Percentiles rank a stretch among this genome's conserved stretches.
Conservation (phyloP, 2,329 filamentous ascomycete species). For the Hypoxylon sp. region DNA sequence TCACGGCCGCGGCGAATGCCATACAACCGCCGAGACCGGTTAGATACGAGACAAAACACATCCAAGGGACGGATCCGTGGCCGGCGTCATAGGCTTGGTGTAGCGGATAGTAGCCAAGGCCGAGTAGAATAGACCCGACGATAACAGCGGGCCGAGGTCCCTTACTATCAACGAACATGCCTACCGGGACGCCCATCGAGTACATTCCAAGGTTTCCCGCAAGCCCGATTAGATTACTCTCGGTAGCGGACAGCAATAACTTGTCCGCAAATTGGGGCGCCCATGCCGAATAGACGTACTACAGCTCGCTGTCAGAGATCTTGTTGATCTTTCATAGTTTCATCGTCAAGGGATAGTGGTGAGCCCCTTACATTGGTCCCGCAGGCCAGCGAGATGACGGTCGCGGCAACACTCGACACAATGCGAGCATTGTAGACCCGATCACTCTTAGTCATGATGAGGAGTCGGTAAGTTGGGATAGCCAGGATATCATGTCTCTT, state of each 20-base stretch:
- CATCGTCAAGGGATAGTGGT: constrained; percentile 8
- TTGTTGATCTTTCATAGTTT: constrained; percentile 5
- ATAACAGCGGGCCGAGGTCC: constrained; percentile 85
- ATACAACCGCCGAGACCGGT: constrained; percentile 91
- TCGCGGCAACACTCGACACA: constrained; percentile 87
- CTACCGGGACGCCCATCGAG: constrained; percentile 87
- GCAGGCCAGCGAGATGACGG: constrained; percentile 86
- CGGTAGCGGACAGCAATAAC: constrained; percentile 88
- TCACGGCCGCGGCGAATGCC: constrained; percentile 90
- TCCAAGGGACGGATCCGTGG: constrained; percentile 66
- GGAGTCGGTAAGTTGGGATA: not conserved
- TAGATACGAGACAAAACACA: constrained; percentile 88
- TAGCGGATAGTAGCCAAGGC: constrained; percentile 87
- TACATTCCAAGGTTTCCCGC: constrained; percentile 95
- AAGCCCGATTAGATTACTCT: constrained; percentile 92
- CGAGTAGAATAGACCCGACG: constrained; percentile 78
- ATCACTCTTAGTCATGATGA: constrained; percentile 60
- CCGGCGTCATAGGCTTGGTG: constrained; percentile 82
- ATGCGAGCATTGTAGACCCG: constrained; percentile 75
- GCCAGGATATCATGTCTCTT: constrained; percentile 31
- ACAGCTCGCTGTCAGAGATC: constrained; percentile 28
- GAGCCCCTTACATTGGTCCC: constrained; percentile 83
- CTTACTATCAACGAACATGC: constrained; percentile 85
- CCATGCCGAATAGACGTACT: constrained; percentile 99
- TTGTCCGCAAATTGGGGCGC: constrained; percentile 93